Conservation (phyloP, 1,139 yeast species). For the Meyerozyma elateridarum region DNA sequence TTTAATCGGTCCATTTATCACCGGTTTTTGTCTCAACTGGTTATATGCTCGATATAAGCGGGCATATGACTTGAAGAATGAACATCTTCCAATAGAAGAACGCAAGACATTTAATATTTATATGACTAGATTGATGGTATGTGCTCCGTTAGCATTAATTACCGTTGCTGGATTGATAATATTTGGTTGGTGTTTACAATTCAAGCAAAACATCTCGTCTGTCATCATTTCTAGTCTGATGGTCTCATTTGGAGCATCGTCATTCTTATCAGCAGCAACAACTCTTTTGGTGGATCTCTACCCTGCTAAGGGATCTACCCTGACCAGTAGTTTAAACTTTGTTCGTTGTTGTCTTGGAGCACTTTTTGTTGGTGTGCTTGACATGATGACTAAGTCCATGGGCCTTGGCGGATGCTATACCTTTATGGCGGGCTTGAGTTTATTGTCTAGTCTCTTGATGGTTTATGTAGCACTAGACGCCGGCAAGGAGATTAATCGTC, state of each 20-base stretch:
- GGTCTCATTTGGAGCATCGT: slow-evolving; percentile 25
- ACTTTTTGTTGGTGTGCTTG: slow-evolving; percentile 27
- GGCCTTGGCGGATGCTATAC: slow-evolving; percentile 36
- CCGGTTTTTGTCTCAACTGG: slow-evolving; percentile 26
- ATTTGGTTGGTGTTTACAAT: slow-evolving; percentile 40
- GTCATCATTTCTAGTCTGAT: slow-evolving; percentile 29
- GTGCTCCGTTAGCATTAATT: slow-evolving; percentile 21
- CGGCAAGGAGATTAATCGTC: background rate
- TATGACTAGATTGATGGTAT: slow-evolving; percentile 24
- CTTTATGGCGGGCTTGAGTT: slow-evolving; percentile 26
- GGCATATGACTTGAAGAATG: slow-evolving; percentile 16
- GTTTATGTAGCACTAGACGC: background rate
- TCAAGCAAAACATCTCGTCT: slow-evolving; percentile 20
- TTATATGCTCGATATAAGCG: slow-evolving; percentile 21
- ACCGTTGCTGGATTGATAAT: slow-evolving; percentile 27
- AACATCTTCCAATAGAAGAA: slow-evolving; percentile 12
- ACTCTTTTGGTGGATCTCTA: slow-evolving; percentile 35
- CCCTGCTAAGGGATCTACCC: slow-evolving; percentile 31
- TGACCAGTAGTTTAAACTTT: slow-evolving; percentile 35
- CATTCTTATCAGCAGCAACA: slow-evolving; percentile 26
- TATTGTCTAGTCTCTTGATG: slow-evolving; percentile 7
- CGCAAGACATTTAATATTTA: slow-evolving; percentile 26
- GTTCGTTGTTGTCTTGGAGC: slow-evolving; percentile 36
- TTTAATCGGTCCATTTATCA: slow-evolving; percentile 25
- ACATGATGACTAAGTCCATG: slow-evolving; percentile 24